Percentiles rank a stretch among this genome's conserved stretches.
Evolutionary conservation across 305 asterid species (phyloP).

Genomic region (Fraxinus dipetala): DNA sequence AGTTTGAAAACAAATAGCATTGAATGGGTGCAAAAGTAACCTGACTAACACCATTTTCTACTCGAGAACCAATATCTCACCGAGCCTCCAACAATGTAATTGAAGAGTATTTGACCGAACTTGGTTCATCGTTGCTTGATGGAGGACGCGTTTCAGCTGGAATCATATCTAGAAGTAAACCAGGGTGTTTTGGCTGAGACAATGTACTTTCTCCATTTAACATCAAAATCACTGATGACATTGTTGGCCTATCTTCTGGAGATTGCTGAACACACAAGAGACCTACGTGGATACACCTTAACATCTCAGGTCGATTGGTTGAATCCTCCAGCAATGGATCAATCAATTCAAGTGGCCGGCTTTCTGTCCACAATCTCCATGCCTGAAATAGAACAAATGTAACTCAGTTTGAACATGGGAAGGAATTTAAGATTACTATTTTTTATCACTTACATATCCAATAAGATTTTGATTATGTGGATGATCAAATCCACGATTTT

Average conservation of each 20-base stretch:
- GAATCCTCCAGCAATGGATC: constrained; percentile 18
- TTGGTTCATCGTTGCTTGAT: constrained; percentile 14
- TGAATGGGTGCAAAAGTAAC: neutral
- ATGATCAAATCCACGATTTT: constrained; percentile 26
- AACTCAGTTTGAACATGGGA: neutral
- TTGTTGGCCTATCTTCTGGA: constrained; percentile 45
- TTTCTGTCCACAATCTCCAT: constrained; percentile 41
- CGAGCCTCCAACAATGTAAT: constrained; percentile 16
- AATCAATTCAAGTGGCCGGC: constrained; percentile 24
- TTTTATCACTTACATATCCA: constrained; percentile 34
- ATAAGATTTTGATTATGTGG: constrained; percentile 31
- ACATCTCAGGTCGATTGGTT: constrained; percentile 20
- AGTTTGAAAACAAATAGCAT: neutral
- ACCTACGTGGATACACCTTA: constrained; percentile 35
- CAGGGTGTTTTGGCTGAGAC: constrained; percentile 43
- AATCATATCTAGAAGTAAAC: constrained; percentile 28
- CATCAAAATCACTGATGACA: constrained; percentile 46
- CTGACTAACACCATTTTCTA: neutral
- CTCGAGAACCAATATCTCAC: neutral
- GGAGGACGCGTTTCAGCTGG: constrained; percentile 19
- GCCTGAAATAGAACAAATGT: constrained; percentile 20
- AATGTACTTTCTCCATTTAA: constrained; percentile 33
- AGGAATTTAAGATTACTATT: neutral
- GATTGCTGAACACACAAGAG: constrained; percentile 38
- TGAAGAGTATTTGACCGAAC: constrained; percentile 28